Evolutionary conservation across 2,329 filamentous ascomycete genomes (phyloP), one percentile per base, ranked within the genome.

Genomic region (Teratosphaeriaceae sp.): DNA sequence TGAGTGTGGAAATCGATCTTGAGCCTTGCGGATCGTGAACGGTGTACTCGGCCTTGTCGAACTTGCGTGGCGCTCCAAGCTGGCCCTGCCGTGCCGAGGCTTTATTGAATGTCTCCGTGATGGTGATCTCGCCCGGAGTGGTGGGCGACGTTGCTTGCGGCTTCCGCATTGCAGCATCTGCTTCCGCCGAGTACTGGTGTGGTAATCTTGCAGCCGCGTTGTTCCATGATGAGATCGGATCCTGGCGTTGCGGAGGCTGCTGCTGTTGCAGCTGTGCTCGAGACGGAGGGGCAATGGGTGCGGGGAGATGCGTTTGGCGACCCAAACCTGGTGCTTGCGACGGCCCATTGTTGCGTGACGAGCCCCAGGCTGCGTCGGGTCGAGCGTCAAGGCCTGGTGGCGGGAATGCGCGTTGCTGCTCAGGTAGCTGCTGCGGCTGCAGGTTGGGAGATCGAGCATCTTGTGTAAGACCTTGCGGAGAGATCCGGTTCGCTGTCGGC

Each of bases 61-160:
- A 55, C 9, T 48, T 47, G 18, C 61, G 58, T 20, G 55, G 50
- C 1, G 42, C 58, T 24, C 59, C 59, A 33, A 59, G 54, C 38
- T 47, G 54, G 22, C 47, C 47, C 40, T 47, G 44, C 16, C 51
- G 47, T n/a, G 46, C 40, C 13, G 52, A 49, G 3, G 60, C 63
- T 49, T 63, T 56, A 50, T 58, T 61, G 53, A 63, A 65, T 1
- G 61, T 65, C 50, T 64, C 61, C 37, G 55, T 56, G 49, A 59
- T 53, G 38, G 49, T 44, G 30, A 53, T 46, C 3, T 53, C 46
- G 8, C 38, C 29, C 15, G 46, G 44, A 33, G 47, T 40, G 8
- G 41, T 40, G 8, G 41, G 33, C 7, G 37, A 19, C 15, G 43
- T 27, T 21, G 48, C 45, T 23, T 46, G 37, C 9, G 33, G 34